phyloP scores from a whole-genome alignment of 345 rosid species.

The Salix dunnii region DNA sequence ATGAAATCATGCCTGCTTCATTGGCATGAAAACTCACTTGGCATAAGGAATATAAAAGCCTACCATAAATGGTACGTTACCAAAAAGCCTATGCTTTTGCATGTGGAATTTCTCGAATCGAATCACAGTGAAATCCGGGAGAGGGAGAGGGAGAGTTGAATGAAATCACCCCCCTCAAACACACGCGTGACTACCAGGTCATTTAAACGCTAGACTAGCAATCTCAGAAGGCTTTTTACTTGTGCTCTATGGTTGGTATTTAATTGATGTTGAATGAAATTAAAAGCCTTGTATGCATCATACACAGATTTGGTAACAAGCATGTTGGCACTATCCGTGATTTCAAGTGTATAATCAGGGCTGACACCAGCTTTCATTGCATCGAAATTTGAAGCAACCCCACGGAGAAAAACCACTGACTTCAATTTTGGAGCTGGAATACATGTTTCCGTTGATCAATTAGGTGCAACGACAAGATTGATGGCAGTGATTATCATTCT shows the following conservation, averaged over 20 bases:
- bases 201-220: not conserved
- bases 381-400: too few species aligned
- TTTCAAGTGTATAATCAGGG: too few species aligned
- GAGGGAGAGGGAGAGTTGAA: too few species aligned
- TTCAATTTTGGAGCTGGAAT: too few species aligned
- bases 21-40: not conserved
- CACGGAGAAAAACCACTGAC: too few species aligned
- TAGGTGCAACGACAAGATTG: too few species aligned
- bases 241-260: not conserved
- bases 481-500: not conserved
- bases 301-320: not conserved
- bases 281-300: not conserved
- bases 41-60: not conserved
- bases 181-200: not conserved
- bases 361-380: too few species aligned
- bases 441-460: too few species aligned
- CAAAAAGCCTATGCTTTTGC: not conserved
- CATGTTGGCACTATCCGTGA: not conserved
- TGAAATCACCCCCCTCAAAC: not conserved
- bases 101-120: not conserved
- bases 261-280: not conserved
- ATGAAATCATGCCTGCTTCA: not conserved
- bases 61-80: not conserved
- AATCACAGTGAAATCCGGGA: not conserved
- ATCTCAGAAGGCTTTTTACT: not conserved